phyloP scores from a whole-genome alignment of 2,329 filamentous ascomycete species.

The Helotiales sp. region DNA sequence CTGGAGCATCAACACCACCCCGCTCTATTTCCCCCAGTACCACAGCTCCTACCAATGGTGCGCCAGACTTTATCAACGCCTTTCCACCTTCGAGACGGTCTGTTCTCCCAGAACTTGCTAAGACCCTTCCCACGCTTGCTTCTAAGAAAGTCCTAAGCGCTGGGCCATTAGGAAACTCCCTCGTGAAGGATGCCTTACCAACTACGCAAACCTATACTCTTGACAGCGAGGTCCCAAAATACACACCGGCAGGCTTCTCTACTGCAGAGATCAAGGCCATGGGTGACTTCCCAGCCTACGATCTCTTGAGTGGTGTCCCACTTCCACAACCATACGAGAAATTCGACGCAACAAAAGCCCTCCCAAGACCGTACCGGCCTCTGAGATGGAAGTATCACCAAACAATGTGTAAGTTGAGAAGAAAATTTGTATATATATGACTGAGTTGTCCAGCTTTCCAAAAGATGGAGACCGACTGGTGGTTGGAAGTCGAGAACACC shows the following conservation, averaged over 20 bases:
- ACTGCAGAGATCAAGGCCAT: conserved; percentile 70
- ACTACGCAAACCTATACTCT: conserved; percentile 36
- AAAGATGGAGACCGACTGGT: conserved; percentile 82
- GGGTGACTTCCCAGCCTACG: conserved; percentile 81
- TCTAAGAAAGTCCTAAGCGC: conserved; percentile 27
- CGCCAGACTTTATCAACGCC: conserved; percentile 31
- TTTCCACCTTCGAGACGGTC: conserved; percentile 41
- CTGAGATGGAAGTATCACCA: conserved; percentile 87
- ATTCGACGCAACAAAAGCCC: conserved; percentile 72
- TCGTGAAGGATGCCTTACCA: conserved; percentile 34
- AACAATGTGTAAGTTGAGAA: conserved; percentile 76
- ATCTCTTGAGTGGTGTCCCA: conserved; percentile 74
- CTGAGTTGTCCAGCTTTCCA: conserved; percentile 62
- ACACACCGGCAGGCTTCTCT: conserved; percentile 72
- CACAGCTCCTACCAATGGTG: conserved; percentile 11
- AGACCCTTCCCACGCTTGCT: conserved; percentile 27
- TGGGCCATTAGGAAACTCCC: conserved; percentile 29
- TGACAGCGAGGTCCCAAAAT: conserved; percentile 45
- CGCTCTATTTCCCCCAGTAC: conserved; percentile 40
- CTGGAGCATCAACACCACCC: conserved; percentile 41
- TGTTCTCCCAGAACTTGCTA: conserved; percentile 36
- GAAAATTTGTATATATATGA: neutral
- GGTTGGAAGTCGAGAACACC: conserved; percentile 83
- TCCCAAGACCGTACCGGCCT: conserved; percentile 77
- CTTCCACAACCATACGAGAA: conserved; percentile 65